These are phyloP conservation scores for Pleurotus cornucopiae DNA, from an alignment of 768 basidiomycete genomes.

Conservation along the genomic window DNA sequence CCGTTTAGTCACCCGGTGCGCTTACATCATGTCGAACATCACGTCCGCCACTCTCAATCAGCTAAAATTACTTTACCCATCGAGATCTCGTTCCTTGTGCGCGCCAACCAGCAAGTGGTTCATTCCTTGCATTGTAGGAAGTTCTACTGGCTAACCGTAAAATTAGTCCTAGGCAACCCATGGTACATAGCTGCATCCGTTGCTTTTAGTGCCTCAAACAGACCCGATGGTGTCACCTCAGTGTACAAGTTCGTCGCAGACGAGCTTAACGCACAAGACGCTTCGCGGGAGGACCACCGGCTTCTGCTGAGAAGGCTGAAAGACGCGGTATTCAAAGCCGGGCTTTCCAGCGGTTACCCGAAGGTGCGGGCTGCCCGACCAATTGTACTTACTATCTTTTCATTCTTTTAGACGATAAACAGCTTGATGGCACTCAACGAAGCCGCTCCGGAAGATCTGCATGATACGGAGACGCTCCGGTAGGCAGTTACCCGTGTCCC, in stretches of 20 bases:
- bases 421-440: constrained; percentile 46
- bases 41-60: not conserved
- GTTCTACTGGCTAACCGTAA: constrained; percentile 8
- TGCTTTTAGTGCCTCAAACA: constrained; percentile 55
- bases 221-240: constrained; percentile 50
- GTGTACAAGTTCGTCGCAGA: constrained; percentile 48
- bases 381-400: no score
- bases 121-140: not conserved
- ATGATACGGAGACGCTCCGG: constrained; percentile 39
- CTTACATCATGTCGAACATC: not conserved
- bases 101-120: no score
- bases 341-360: constrained; percentile 52
- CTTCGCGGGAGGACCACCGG: constrained; percentile 28
- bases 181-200: constrained; percentile 61
- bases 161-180: constrained; percentile 31
- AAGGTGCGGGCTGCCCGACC: constrained; percentile 31
- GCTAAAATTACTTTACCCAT: not conserved
- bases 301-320: constrained; percentile 50
- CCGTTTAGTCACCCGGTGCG: no score
- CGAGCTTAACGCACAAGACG: constrained; percentile 32
- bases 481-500: constrained; percentile 23
- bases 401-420: constrained; percentile 47
- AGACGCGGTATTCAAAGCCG: constrained; percentile 61
- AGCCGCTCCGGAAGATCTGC: constrained; percentile 47
- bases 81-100: no score